These are phyloP conservation scores for Prinsepia uniflora DNA, from an alignment of 306 rosid species.

Conservation along the genomic window DNA sequence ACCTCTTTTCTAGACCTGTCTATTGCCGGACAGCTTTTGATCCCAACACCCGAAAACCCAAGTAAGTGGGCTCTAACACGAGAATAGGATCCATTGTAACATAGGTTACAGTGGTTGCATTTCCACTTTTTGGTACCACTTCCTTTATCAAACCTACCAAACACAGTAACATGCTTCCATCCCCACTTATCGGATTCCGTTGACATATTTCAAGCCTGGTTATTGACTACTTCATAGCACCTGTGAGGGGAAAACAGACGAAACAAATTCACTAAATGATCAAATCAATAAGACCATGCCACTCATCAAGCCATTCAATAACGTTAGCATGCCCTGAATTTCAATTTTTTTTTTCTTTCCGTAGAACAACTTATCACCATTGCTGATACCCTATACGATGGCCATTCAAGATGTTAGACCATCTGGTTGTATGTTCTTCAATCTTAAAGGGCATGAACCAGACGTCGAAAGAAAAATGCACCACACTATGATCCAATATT, in stretches of 20 bases:
- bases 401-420: neutral
- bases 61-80: slow-evolving; percentile 63
- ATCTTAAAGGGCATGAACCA: neutral
- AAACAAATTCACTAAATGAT: neutral
- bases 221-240: slow-evolving; percentile 1
- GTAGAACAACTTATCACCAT: neutral
- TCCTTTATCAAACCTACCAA: slow-evolving; percentile 68
- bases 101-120: slow-evolving; percentile 57
- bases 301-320: neutral
- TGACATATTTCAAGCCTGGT: slow-evolving; percentile 33
- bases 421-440: neutral
- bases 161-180: slow-evolving; percentile 59
- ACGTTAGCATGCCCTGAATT: neutral
- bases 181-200: slow-evolving; percentile 56
- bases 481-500: neutral
- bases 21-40: slow-evolving; percentile 52
- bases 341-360: neutral
- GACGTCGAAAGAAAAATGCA: neutral
- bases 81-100: slow-evolving; percentile 59
- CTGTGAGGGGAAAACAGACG: neutral
- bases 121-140: slow-evolving; percentile 61
- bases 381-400: neutral
- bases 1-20: slow-evolving; percentile 45
- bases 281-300: neutral
- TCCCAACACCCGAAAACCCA: slow-evolving; percentile 57